Evolutionary conservation across 129 eudicot genomes (phyloP).

Genomic region (Mikania micrantha): DNA sequence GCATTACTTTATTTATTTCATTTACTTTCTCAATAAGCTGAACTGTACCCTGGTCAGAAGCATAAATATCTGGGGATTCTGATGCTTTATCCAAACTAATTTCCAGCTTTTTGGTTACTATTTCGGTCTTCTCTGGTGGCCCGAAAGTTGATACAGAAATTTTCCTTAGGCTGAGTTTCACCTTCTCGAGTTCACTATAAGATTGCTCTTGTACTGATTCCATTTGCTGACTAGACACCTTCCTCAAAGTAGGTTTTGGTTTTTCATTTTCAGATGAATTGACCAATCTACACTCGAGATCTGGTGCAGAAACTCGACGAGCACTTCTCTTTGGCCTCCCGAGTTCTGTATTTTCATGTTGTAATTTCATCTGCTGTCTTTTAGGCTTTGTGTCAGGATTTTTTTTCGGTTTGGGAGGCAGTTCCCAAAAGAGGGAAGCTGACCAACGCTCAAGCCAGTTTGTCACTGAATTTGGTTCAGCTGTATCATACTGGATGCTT

Average conservation of each 20-base stretch:
- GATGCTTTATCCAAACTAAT: slow-evolving; percentile 15
- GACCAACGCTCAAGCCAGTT: slow-evolving; percentile 84
- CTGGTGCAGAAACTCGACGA: slow-evolving; percentile 33
- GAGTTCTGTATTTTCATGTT: slow-evolving; percentile 31
- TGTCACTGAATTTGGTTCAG: slow-evolving; percentile 60
- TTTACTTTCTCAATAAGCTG: slow-evolving; percentile 32
- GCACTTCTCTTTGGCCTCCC: slow-evolving; percentile 48
- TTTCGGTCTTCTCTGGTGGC: slow-evolving; percentile 36
- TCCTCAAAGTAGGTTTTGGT: slow-evolving; percentile 29
- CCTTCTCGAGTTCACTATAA: slow-evolving; percentile 74
- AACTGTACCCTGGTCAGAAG: slow-evolving; percentile 26
- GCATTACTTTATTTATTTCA: slow-evolving; percentile 16
- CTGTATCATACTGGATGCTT: slow-evolving; percentile 53
- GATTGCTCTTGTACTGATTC: slow-evolving; percentile 55
- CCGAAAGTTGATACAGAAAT: slow-evolving; percentile 34
- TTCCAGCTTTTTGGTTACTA: slow-evolving; percentile 33
- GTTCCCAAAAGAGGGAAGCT: slow-evolving; percentile 50
- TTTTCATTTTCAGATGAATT: slow-evolving; percentile 46
- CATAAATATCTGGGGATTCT: slow-evolving; percentile 11
- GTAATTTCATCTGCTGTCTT: slow-evolving; percentile 31
- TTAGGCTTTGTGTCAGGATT: slow-evolving; percentile 33
- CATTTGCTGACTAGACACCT: slow-evolving; percentile 27
- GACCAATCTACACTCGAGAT: slow-evolving; percentile 25
- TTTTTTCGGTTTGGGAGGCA: slow-evolving; percentile 40
- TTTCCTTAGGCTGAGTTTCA: slow-evolving; percentile 61